phyloP scores from a whole-genome alignment of 176 grass and related monocot species.

The Musa schizocarpa region DNA sequence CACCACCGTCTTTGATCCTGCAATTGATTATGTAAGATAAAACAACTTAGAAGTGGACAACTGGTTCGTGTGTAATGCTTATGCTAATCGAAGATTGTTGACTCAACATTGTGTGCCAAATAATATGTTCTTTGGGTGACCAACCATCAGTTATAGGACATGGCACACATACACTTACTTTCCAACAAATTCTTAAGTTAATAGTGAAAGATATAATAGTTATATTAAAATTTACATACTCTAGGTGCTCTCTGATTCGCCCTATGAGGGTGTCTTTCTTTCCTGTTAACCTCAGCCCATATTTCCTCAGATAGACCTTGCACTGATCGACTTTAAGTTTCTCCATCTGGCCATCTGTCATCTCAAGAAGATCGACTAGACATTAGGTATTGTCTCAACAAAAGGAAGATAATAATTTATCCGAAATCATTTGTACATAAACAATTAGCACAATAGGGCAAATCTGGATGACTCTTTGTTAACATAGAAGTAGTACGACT shows the following conservation, averaged over 20 bases:
- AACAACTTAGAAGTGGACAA: not conserved
- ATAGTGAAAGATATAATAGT: not conserved
- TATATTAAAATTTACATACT: conserved; percentile 20
- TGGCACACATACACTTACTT: conserved; percentile 10
- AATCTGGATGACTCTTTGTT: too few species aligned
- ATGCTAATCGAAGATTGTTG: not conserved
- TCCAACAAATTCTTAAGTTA: not conserved
- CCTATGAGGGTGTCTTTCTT: conserved; percentile 50
- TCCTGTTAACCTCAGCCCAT: conserved; percentile 52
- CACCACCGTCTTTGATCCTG: conserved; percentile 40
- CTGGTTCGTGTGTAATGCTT: not conserved
- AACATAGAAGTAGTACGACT: too few species aligned
- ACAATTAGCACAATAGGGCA: not conserved
- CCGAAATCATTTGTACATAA: not conserved
- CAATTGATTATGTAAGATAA: not conserved
- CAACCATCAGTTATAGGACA: not conserved
- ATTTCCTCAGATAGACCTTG: conserved; percentile 59
- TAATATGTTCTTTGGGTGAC: not conserved
- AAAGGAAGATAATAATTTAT: not conserved
- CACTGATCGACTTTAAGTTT: conserved; percentile 52
- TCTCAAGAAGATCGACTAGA: not conserved
- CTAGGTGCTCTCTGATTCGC: conserved; percentile 46
- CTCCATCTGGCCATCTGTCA: conserved; percentile 42
- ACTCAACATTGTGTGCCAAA: too few species aligned
- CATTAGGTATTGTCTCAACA: not conserved